These are phyloP conservation scores for Lipomyces yamanashiensis DNA, from an alignment of 805 yeast species.

Conservation along the genomic window DNA sequence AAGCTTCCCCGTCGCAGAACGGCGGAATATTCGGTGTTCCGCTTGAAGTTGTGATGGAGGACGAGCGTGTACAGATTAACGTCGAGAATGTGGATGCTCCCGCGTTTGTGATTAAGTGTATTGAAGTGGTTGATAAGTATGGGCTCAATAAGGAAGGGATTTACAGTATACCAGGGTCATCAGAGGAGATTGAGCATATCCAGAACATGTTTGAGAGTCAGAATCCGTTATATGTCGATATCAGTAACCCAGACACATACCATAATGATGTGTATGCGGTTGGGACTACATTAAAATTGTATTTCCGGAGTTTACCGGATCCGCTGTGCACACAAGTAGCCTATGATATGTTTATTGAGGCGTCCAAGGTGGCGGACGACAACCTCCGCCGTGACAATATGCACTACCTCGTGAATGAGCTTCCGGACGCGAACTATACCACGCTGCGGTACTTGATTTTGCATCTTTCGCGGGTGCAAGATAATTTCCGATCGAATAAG, in stretches of 20 bases:
- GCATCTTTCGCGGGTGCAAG: slow-evolving; percentile 78
- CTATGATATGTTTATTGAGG: slow-evolving; percentile 65
- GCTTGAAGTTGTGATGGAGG: slow-evolving; percentile 73
- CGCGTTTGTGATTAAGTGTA: slow-evolving; percentile 83
- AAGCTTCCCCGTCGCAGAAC: background rate
- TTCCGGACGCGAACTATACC: slow-evolving; percentile 95
- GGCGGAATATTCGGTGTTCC: slow-evolving; percentile 72
- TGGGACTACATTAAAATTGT: slow-evolving; percentile 84
- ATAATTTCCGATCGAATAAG: slow-evolving; percentile 65
- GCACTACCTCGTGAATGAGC: slow-evolving; percentile 83
- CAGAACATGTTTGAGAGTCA: slow-evolving; percentile 57
- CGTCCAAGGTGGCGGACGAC: slow-evolving; percentile 69
- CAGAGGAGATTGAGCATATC: slow-evolving; percentile 71
- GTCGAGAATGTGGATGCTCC: slow-evolving; percentile 74
- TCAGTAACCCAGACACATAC: slow-evolving; percentile 59
- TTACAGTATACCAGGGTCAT: slow-evolving; percentile 83
- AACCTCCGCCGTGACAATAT: slow-evolving; percentile 69
- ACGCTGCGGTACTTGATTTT: slow-evolving; percentile 82
- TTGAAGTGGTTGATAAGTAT: slow-evolving; percentile 79
- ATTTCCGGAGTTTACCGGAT: slow-evolving; percentile 84
- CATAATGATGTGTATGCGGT: slow-evolving; percentile 84
- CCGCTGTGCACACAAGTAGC: slow-evolving; percentile 74
- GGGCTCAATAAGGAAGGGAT: slow-evolving; percentile 90
- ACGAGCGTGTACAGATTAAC: slow-evolving; percentile 58
- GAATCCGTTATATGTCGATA: slow-evolving; percentile 62